These are phyloP conservation scores for Ceratocystis eucalypticola DNA, from an alignment of 2,329 filamentous ascomycete species.

Conservation along the genomic window DNA sequence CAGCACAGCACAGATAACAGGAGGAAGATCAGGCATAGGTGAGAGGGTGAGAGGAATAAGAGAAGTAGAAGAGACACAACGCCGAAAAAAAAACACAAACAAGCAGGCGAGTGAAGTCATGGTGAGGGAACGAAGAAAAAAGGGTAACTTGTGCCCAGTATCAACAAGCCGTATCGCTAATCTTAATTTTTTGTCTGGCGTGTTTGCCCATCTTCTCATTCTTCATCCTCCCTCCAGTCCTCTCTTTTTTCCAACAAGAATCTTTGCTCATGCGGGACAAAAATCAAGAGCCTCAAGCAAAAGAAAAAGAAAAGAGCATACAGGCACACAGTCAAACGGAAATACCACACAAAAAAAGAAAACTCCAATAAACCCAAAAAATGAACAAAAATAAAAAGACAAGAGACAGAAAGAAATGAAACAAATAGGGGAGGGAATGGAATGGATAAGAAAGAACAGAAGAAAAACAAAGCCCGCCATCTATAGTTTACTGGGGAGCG, in stretches of 20 bases:
- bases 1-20: not conserved
- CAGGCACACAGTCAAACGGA: not conserved
- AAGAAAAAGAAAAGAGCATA: not conserved
- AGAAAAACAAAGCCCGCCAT: conserved; percentile 6
- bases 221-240: not conserved
- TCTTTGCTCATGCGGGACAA: not conserved
- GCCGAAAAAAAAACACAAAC: not conserved
- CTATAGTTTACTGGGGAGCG: conserved; percentile 58
- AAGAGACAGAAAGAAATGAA: not conserved
- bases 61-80: not conserved
- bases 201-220: not conserved
- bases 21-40: not conserved
- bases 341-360: conserved; percentile 7
- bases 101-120: too few species aligned
- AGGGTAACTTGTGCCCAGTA: too few species aligned
- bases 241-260: not conserved
- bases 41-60: too few species aligned
- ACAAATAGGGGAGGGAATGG: not conserved
- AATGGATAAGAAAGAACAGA: not conserved
- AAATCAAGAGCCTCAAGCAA: not conserved
- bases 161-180: too few species aligned
- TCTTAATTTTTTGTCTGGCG: not conserved
- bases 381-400: not conserved
- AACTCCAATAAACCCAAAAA: conserved; percentile 10
- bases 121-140: too few species aligned